Base-by-base conservation (phyloP, 805 yeast species). In the Suhomyces emberorum region DNA sequence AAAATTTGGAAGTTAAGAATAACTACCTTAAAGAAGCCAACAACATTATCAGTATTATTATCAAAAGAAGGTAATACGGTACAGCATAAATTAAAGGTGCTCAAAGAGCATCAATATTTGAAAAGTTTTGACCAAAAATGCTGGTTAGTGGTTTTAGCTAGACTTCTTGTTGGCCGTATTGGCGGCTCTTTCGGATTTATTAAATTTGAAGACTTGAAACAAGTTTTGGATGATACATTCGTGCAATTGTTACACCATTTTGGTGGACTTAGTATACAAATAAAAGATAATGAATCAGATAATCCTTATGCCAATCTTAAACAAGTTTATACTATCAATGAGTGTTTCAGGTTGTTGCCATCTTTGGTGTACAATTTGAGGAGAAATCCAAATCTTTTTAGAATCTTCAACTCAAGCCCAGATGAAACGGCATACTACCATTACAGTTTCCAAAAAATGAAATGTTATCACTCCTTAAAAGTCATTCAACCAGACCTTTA, bases 391-490 rank as follows among this genome's bases (percentile, higher is more conserved):
- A 62, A 59, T 21, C 56, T 70, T 19, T 44, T 68, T 7, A 48
- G 56, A 26, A 59, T 63, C 3, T 68, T 66, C 47, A 69, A 69
- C 41, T 57, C 67, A 8, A 61, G 68, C 34, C 75, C 74, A 0
- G 75, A 70, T 37, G 74, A 69, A 44, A 65, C 72, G n/a, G 67
- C 72, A 10, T 58, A 43, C 41, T 55, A 65, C 39, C 69, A 66
- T 39, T 54, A 55, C 30, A 48, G 58, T 53, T 63, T 63, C 28
- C 35, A 55, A 31, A 50, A 41, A 28, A 34, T 51, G 17, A 37
- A 44, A 6, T 29, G 39, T 10, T 42, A 47, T 3, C 34, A 34
- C 5, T 53, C 69, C 1, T 29, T 48, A 14, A 37, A 37, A 7
- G 52, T 54, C 32, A 59, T 68, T 21, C 44, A 47, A 24, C 73